Evolutionary conservation across 768 basidiomycete genomes (phyloP), one percentile per base, ranked within the genome.

Genomic region (Mycena indigotica): DNA sequence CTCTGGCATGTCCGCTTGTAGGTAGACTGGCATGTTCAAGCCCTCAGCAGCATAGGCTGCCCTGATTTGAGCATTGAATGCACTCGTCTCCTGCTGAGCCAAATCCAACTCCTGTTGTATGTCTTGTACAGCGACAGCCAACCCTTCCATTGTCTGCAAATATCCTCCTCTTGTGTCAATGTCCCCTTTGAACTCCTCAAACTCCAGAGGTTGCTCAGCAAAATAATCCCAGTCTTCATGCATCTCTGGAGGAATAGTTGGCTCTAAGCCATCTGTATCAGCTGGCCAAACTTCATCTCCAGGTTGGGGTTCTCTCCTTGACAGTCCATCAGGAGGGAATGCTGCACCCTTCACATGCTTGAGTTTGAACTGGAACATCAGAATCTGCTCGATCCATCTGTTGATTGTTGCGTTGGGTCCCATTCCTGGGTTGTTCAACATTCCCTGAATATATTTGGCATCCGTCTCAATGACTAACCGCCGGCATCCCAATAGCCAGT

Each of bases 391-490:
- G 24, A 66, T 58, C 67, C 67, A 68, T 15, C 64, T 39, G 32
- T 67, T 67, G 2, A 67, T 58, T 0, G 70, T 51, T 0, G 64
- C 52, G 26, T 62, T 67, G 0, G 68, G 66, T 5, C 60, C 56
- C 15, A 29, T 62, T 57, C 67, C 16, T 5, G 50, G 50, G n/a
- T 51, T 26, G 21, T 51, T 51, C 26, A 51, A 32, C 50, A 51
- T 51, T 15, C 62, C 63, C 40, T 63, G 60, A 28, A 67, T 56
- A 23, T 58, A 68, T 15, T 50, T 56, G 28, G 66, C 66, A 30
- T 67, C 65, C 0, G 60, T 57, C 16, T 71, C 66, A 1, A 64
- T 26, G 1, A 52, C 49, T 1, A 63, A 45, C 17, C 55, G 51
- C 2, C 28, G 46, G 2, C 66, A 35, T 0, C 70, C 51, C 5